Conservation (phyloP, 108 stramenopile genomes). For the Cyclotella sp. region DNA sequence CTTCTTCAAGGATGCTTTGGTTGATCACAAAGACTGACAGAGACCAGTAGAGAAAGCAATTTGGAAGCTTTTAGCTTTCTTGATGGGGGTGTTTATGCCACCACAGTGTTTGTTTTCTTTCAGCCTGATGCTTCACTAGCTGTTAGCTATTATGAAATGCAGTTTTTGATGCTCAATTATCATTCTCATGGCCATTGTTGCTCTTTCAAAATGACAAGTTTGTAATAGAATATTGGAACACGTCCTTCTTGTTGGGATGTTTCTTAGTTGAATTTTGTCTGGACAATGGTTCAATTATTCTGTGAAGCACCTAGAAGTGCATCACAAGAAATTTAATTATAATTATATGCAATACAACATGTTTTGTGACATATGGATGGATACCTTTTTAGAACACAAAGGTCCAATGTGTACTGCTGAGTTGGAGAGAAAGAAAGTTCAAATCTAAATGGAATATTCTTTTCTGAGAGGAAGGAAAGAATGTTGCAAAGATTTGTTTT, state of each 20-base stretch:
- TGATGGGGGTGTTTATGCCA: constrained; percentile 63
- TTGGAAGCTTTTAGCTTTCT: constrained; percentile 13
- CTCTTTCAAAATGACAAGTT: constrained; percentile 25
- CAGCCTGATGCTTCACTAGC: constrained; percentile 78
- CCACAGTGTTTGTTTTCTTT: constrained; percentile 67
- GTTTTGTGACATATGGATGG: constrained; percentile 84
- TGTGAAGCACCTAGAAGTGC: constrained; percentile 91
- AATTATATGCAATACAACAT: constrained; percentile 94
- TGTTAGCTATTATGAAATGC: constrained; percentile 79
- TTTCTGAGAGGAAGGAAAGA: background rate
- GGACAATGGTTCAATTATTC: constrained; percentile 65
- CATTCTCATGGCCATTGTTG: constrained; percentile 36
- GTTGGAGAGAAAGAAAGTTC: constrained; percentile 31
- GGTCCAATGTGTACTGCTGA: constrained; percentile 54
- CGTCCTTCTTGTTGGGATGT: constrained; percentile 63
- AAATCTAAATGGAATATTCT: background rate
- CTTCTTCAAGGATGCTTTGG: constrained; percentile 17
- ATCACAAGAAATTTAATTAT: constrained; percentile 91
- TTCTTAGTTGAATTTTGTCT: constrained; percentile 49
- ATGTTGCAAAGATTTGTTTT: too few relatives aligned
- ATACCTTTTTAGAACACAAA: constrained; percentile 79
- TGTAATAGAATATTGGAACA: constrained; percentile 23
- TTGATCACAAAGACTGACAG: background rate
- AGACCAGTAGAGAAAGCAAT: background rate
- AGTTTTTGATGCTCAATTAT: constrained; percentile 65